Evolutionary conservation across 2,329 filamentous ascomycete species (phyloP), one percentile per base, ranked within the genome.

Genomic region (Pseudocercospora macadamiae): DNA sequence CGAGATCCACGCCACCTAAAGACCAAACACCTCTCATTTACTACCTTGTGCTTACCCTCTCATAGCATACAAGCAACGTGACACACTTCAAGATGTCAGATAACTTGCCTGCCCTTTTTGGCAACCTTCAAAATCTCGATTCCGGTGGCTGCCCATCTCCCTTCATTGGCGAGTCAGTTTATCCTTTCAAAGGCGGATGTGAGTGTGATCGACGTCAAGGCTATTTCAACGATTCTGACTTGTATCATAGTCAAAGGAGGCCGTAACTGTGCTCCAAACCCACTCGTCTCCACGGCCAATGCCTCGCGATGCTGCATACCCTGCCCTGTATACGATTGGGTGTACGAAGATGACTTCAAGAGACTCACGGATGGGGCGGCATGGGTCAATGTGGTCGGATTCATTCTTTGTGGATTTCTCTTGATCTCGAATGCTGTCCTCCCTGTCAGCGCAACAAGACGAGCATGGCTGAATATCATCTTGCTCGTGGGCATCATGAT

Each of bases 381-480:
- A 72, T 96, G 91, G 89, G 79, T 96, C 57, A 88, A 88, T 62
- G 84, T 95, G 14, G 83, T 80, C 9, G 86, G 89, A 57, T 82
- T 90, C 51, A 75, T 88, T 52, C 86, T 89, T 68, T 91, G 88
- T 66, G 70, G 85, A 23, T 91, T 92, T 69, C 78, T 96, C 26
- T 78, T 96, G 8, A 54, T 90, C 3, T 95, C 91, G 5, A 96
- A 90, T 81, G 79, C 84, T 8, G 80, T 88, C 12, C 80, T 97
- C 19, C 91, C 92, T 0, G 84, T 89, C 21, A 88, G 91, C 66
- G 90, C 88, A 77, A 96, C 91, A 5, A 86, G 89, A 69, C 84
- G 91, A 42, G 91, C 96, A 72, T 96, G 96, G 69, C 79, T 96
- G 39, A 95, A 88, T 71, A 87, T 96, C 63, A 91, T 90, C 69